Conservation (phyloP, 805 yeast genomes). For the Martiniozyma abietophila region DNA sequence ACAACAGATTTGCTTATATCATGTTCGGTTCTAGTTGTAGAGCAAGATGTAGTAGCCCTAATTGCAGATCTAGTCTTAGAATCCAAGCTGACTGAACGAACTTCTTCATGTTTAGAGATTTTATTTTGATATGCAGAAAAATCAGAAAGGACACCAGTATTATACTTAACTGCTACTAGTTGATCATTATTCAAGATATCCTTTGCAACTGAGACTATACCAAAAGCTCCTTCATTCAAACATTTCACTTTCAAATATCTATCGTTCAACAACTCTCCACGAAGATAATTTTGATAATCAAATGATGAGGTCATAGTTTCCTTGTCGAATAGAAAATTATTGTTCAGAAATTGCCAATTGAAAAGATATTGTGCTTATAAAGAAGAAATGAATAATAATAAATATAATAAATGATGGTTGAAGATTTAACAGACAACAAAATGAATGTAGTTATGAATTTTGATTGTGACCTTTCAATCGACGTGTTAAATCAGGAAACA, state of each 20-base stretch:
- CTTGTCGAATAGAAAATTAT: too few species aligned
- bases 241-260: constrained; percentile 63
- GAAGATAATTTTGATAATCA: constrained; percentile 22
- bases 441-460: too few species aligned
- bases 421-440: too few species aligned
- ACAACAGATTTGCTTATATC: constrained; percentile 27
- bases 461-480: too few species aligned
- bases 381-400: too few species aligned
- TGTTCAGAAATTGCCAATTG: too few species aligned
- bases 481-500: too few species aligned
- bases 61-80: constrained; percentile 11
- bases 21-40: constrained; percentile 9
- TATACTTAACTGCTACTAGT: constrained; percentile 79
- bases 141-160: constrained; percentile 47
- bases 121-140: constrained; percentile 22
- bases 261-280: constrained; percentile 41
- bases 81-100: constrained; percentile 12
- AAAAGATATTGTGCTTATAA: too few species aligned
- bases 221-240: constrained; percentile 89
- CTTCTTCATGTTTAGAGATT: constrained; percentile 5
- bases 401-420: too few species aligned
- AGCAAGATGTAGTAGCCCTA: constrained; percentile 8
- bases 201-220: constrained; percentile 80
- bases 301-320: too few species aligned
- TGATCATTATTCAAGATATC: constrained; percentile 41